Evolutionary conservation across 1,139 yeast genomes (phyloP), one percentile per base, ranked within the genome.

Genomic region (Yarrowia galli): DNA sequence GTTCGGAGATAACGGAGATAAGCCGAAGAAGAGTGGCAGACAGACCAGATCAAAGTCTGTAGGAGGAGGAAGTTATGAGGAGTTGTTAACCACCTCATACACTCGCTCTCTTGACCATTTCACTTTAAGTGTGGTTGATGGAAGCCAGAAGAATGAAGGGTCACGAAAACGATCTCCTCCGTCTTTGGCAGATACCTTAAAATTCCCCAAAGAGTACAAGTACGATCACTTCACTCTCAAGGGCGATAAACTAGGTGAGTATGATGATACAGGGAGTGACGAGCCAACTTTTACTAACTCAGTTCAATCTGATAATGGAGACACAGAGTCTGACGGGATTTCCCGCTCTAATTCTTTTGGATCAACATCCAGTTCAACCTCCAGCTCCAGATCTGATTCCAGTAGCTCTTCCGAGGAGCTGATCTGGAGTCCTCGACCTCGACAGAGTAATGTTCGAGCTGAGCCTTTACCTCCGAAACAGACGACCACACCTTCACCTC

Each of bases 31-130:
- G 1, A 7, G 6, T 22, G 15, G 6, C 49, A 16, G 35, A 23
- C 6, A 23, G 51, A 3, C 51, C 13, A 8, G 35, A 46, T 46
- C 51, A 9, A 16, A 23, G 16, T 45, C 49, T 45, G 49, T 45
- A 10, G 10, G 28, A 2, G 48, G 28, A 22, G n/a, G 2, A 3
- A 23, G 48, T 22, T 4, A 20, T 43, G 25, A 6, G 7, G 13
- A 7, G 35, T n/a, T 16, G 12, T n/a, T 23, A 2, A 32, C 22
- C 12, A 53, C 43, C 3, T 22, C 22, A 1, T 53, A 36, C 6
- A 53, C 60, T 1, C 42, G 20, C 5, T 51, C 58, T 9, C 18
- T 51, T 4, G 58, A 51, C 15, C 58, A 51, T 35, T 51, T 35
- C 18, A 51, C 58, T 1, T 13, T 51, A 2, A 20, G 9, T 8